Evolutionary conservation across 2,329 filamentous ascomycete genomes (phyloP).

Genomic region (Pleoardoris graminearum): DNA sequence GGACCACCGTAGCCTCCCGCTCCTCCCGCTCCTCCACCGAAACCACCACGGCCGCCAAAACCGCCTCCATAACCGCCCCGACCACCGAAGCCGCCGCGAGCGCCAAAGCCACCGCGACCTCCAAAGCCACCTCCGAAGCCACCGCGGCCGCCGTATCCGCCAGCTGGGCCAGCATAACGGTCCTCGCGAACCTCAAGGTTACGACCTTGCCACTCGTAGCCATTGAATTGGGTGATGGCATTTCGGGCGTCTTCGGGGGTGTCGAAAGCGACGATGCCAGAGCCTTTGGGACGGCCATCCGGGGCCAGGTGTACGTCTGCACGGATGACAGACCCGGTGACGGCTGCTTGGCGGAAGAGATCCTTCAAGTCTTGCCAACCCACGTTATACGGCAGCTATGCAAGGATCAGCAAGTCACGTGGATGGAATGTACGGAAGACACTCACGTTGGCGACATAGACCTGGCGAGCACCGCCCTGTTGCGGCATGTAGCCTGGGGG

Average conservation of each 20-base stretch:
- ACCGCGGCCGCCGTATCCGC: slow-evolving; percentile 43
- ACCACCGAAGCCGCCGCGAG: slow-evolving; percentile 57
- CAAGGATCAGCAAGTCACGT: slow-evolving; percentile 21
- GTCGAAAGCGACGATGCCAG: slow-evolving; percentile 96
- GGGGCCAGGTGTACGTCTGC: slow-evolving; percentile 93
- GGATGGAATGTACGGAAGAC: slow-evolving; percentile 38
- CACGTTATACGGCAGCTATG: slow-evolving; percentile 93
- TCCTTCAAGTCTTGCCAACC: slow-evolving; percentile 99
- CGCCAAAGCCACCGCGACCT: slow-evolving; percentile 41
- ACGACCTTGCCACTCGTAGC: slow-evolving; percentile 97
- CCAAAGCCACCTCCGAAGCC: slow-evolving; percentile 47
- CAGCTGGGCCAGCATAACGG: slow-evolving; percentile 72
- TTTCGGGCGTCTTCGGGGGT: slow-evolving; percentile 91
- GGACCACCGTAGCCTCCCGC: slow-evolving; percentile 39
- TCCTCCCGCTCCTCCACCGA: slow-evolving; percentile 50
- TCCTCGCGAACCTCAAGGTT: slow-evolving; percentile 94
- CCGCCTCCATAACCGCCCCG: slow-evolving; percentile 60
- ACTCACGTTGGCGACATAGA: slow-evolving; percentile 98
- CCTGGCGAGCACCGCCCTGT: slow-evolving; percentile 76
- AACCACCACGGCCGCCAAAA: slow-evolving; percentile 48
- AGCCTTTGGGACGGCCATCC: slow-evolving; percentile 92
- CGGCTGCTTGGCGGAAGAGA: slow-evolving; percentile 84
- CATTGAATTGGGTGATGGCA: slow-evolving; percentile 96
- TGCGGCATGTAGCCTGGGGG: slow-evolving; percentile 48
- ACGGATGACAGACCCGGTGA: slow-evolving; percentile 69